Evolutionary conservation across 2,329 filamentous ascomycete genomes (phyloP).

Genomic region (Penicillium sp.): DNA sequence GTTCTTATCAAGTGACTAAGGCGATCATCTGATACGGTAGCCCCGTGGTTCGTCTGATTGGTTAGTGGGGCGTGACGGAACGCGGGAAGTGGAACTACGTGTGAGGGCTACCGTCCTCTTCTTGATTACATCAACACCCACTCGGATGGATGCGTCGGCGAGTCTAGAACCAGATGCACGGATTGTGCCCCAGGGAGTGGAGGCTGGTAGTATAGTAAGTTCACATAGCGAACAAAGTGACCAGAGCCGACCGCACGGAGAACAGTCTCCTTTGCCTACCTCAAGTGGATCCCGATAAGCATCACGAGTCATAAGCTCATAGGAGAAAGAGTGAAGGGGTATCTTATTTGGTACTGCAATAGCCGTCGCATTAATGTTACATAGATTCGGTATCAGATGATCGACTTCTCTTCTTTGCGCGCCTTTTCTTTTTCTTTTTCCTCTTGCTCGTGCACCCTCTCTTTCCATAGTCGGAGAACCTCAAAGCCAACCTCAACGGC

Average conservation of each 20-base stretch:
- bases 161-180: too few relatives aligned
- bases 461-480: constrained; percentile 69
- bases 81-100: too few relatives aligned
- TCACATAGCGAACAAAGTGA: too few relatives aligned
- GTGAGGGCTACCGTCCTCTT: too few relatives aligned
- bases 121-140: too few relatives aligned
- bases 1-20: constrained; percentile 20
- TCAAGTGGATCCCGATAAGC: neutral
- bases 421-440: constrained; percentile 11
- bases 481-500: constrained; percentile 90
- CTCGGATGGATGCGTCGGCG: too few relatives aligned
- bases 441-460: constrained; percentile 49
- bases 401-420: constrained; percentile 2
- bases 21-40: constrained; percentile 17
- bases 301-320: constrained; percentile 3
- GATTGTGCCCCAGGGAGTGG: too few relatives aligned
- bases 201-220: too few relatives aligned
- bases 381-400: neutral
- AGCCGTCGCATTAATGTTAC: neutral
- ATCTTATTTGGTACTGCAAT: constrained; percentile 10
- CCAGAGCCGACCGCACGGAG: too few relatives aligned
- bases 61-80: too few relatives aligned
- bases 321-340: constrained; percentile 16
- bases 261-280: too few relatives aligned
- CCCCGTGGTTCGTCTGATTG: too few relatives aligned